Conservation (phyloP, 1,284 basidiomycete genomes). For the Microbotryum silenes-acaulis region DNA sequence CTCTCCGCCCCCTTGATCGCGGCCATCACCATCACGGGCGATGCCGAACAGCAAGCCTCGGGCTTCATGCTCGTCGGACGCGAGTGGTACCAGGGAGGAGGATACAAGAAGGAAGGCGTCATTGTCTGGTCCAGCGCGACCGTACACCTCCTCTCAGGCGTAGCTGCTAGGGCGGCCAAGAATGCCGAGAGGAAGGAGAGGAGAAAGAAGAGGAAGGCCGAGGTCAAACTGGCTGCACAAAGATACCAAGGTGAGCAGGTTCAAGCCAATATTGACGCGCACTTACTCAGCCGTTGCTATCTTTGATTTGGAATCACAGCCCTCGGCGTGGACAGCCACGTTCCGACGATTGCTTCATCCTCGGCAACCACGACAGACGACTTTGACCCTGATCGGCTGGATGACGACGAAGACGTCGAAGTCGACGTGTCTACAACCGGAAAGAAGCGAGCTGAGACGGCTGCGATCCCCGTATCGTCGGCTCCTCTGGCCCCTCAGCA, state of each 20-base stretch:
- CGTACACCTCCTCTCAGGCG: conserved; percentile 27
- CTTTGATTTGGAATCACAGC: conserved; percentile 6
- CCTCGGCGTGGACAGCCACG: conserved; percentile 7
- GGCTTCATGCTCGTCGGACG: conserved; percentile 30
- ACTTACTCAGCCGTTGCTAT: background rate
- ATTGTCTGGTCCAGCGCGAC: conserved; percentile 29
- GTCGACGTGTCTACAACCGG: conserved; percentile 1
- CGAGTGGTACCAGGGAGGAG: conserved; percentile 31
- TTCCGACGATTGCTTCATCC: background rate
- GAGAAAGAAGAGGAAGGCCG: conserved; percentile 10
- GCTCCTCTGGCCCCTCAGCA: conserved; percentile 19
- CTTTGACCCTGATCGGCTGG: background rate
- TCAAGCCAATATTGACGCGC: background rate
- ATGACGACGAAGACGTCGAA: conserved; percentile 1
- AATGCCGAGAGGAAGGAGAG: conserved; percentile 9
- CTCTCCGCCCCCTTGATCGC: no score
- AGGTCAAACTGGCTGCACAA: background rate
- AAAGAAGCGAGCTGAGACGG: background rate
- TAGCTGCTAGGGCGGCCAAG: conserved; percentile 12
- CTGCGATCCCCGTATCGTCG: background rate
- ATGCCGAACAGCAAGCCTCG: conserved; percentile 24
- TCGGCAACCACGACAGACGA: background rate
- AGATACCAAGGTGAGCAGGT: background rate
- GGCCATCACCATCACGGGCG: no score
- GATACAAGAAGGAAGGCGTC: conserved; percentile 19